Conservation (phyloP, 78 protist genomes). For the Dictyostelium intermedium region DNA sequence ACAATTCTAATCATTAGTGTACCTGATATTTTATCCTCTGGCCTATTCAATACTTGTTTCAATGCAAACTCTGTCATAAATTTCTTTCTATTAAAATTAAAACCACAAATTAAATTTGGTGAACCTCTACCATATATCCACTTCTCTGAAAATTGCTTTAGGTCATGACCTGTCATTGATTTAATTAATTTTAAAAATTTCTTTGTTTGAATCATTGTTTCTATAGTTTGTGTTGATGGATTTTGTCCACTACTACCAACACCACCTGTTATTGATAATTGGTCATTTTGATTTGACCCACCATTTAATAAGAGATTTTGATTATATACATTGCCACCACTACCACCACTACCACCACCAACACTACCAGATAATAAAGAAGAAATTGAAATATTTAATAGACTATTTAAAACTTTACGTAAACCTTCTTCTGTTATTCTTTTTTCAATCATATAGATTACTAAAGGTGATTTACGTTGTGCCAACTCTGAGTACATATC, state of each 20-base stretch:
- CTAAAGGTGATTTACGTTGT: conserved; percentile 41
- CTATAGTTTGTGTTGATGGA: background rate
- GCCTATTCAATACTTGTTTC: conserved; percentile 25
- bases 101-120: conserved; percentile 64
- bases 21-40: conserved; percentile 62
- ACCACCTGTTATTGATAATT: background rate
- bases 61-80: conserved; percentile 75
- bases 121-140: conserved; percentile 79
- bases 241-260: background rate
- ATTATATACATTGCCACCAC: background rate
- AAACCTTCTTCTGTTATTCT: conserved; percentile 65
- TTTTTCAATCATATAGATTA: conserved; percentile 77
- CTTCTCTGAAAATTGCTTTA: conserved; percentile 74
- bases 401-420: conserved; percentile 47
- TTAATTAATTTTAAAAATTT: conserved; percentile 71
- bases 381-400: conserved; percentile 19
- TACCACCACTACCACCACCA: background rate
- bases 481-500: conserved; percentile 38
- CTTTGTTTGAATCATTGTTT: conserved; percentile 63
- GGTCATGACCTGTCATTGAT: conserved; percentile 73
- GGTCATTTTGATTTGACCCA: background rate
- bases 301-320: background rate
- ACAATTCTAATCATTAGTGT: conserved; percentile 30
- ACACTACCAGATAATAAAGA: background rate
- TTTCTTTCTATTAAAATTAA: conserved; percentile 75